Percentiles rank a stretch among this genome's conserved stretches.
Conservation (phyloP, 202 grass and related monocot species). For the Panicum hallii region DNA sequence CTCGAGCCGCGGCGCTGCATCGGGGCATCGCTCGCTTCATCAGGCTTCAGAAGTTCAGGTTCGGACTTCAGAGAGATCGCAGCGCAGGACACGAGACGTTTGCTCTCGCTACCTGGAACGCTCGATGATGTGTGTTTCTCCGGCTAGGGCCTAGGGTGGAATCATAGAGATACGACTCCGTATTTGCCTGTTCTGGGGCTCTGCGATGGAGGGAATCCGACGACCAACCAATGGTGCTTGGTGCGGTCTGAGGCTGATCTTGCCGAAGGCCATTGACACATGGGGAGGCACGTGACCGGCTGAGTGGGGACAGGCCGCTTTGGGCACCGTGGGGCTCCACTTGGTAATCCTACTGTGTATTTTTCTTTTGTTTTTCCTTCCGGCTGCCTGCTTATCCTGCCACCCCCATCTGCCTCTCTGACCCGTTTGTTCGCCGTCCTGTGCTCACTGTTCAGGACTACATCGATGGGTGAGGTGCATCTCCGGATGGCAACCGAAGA, state of each 20-base stretch:
- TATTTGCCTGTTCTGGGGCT: neutral
- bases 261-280: neutral
- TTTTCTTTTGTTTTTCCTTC: neutral
- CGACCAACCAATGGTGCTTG: neutral
- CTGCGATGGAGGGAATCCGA: neutral
- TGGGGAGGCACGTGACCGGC: neutral
- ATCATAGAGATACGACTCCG: neutral
- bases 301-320: neutral
- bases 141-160: too few relatives aligned
- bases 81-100: neutral
- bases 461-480: neutral
- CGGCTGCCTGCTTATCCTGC: neutral
- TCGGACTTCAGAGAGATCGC: neutral
- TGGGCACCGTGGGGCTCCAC: neutral
- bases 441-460: neutral
- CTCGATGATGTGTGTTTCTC: too few relatives aligned
- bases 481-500: neutral
- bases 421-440: neutral
- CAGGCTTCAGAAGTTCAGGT: neutral
- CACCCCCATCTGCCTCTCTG: neutral
- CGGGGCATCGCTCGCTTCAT: too few relatives aligned
- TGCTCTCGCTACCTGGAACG: neutral
- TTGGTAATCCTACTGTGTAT: neutral
- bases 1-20: too few relatives aligned
- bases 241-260: neutral